These are phyloP conservation scores for Yarrowia keelungensis DNA, from an alignment of 805 yeast species.

Conservation along the genomic window DNA sequence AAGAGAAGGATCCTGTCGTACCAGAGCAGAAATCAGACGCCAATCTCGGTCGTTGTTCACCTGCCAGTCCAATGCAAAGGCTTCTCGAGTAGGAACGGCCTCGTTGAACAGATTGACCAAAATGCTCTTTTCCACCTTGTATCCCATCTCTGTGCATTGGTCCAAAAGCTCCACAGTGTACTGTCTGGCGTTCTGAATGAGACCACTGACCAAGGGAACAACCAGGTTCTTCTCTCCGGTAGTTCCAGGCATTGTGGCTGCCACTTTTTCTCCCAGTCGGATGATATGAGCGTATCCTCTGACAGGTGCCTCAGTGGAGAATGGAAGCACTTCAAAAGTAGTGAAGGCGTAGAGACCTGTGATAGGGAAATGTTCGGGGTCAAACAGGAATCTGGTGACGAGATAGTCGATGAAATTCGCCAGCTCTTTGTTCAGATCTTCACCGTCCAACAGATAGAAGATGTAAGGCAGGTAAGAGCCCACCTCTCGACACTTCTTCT, in stretches of 20 bases:
- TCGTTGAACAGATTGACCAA: conserved; percentile 18
- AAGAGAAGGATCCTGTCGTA: conserved; percentile 13
- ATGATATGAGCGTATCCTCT: conserved; percentile 11
- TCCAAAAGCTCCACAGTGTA: conserved; percentile 29
- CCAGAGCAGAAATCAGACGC: conserved; percentile 22
- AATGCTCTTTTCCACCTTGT: conserved; percentile 33
- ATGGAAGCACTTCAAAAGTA: conserved; percentile 6
- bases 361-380: conserved; percentile 31
- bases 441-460: conserved; percentile 5
- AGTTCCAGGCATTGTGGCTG: conserved; percentile 7
- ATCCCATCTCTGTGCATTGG: conserved; percentile 29
- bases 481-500: conserved; percentile 33
- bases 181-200: conserved; percentile 25
- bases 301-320: conserved; percentile 13
- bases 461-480: conserved; percentile 30
- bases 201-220: conserved; percentile 15
- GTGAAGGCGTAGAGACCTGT: conserved; percentile 32
- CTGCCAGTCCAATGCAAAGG: conserved; percentile 25
- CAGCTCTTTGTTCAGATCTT: conserved; percentile 8
- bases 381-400: conserved; percentile 26
- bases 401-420: conserved; percentile 16
- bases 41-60: conserved; percentile 17
- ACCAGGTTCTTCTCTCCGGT: conserved; percentile 23
- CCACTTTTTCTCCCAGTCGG: conserved; percentile 17
- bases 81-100: conserved; percentile 23